Evolutionary conservation across 1,284 basidiomycete species (phyloP), one percentile per base, ranked within the genome.

Genomic region (Sporisorium exsertum): DNA sequence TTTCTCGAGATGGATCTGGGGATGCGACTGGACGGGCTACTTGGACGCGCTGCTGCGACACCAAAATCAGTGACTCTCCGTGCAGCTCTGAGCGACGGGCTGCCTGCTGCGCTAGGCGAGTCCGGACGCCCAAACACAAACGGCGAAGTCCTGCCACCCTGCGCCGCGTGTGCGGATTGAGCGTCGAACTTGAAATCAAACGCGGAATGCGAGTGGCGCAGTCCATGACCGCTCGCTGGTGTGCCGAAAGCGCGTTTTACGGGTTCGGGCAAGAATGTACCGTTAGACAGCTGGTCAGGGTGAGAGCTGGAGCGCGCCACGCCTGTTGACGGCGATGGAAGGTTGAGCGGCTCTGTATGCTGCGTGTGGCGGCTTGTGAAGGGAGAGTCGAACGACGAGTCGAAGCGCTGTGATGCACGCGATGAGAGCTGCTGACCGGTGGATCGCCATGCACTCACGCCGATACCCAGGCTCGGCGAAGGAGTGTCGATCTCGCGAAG

Each of bases 401-500:
- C 61, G 35, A 70, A 60, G 1, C 61, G 60, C 42, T 64, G 60
- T 2, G 67, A 64, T 15, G 61, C 35, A 7, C 56, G 49, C 10
- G 55, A 46, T 0, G 58, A 54, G 15, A 62, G 29, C 27, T 24
- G 52, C 47, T 24, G 50, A 52, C 15, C 29, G 5, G 10, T 32
- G 29, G 65, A 37, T 5, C 35, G 35, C 35, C 8, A 61, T 4
- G 46, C 45, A 29, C 29, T 45, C 52, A 42, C 26, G 16, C 61
- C 58, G 15, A 57, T 22, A 12, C 54, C 62, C 0, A 69, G 20
- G 27, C 50, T 58, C 13, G 72, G 59, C 12, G 72, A 65, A 0
- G 66, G 66, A 0, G 65, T 47, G n/a, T 74, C 66, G 35, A 69
- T 65, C 13, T 74, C 72, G 12, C 55, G 50, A 29, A 74, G 46